phyloP scores from a whole-genome alignment of 148 eudicot species.

The Camellia lanceoleosa region DNA sequence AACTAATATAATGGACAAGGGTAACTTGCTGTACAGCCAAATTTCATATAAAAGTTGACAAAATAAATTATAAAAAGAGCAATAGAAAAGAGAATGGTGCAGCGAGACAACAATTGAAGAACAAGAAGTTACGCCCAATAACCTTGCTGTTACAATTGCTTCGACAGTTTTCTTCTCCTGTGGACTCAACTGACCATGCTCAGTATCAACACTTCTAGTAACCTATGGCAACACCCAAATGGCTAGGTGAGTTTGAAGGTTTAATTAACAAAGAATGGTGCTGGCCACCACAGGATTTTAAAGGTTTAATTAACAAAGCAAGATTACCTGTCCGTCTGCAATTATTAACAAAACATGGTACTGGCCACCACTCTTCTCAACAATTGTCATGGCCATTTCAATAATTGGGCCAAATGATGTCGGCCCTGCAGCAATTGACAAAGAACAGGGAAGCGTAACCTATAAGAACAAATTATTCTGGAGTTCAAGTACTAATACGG shows the following conservation, averaged over 20 bases:
- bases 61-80: conserved; percentile 11
- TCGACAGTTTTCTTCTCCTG: conserved; percentile 77
- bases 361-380: conserved; percentile 82
- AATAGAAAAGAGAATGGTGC: not conserved
- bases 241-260: not conserved
- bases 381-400: conserved; percentile 81
- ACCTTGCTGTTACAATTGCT: conserved; percentile 83
- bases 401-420: conserved; percentile 84
- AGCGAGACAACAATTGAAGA: not conserved
- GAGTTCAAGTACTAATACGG: not conserved
- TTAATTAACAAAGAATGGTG: not conserved
- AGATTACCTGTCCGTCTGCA: conserved; percentile 83
- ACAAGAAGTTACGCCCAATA: not conserved
- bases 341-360: conserved; percentile 76
- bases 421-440: conserved; percentile 47
- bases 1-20: conserved; percentile 76
- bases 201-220: conserved; percentile 83
- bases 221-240: conserved; percentile 42
- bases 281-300: not conserved
- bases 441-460: conserved; percentile 2
- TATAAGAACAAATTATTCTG: not conserved
- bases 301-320: not conserved
- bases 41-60: not conserved
- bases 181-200: conserved; percentile 55
- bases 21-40: conserved; percentile 53